phyloP scores from a whole-genome alignment of 805 yeast species.

The Brettanomyces anomalus region DNA sequence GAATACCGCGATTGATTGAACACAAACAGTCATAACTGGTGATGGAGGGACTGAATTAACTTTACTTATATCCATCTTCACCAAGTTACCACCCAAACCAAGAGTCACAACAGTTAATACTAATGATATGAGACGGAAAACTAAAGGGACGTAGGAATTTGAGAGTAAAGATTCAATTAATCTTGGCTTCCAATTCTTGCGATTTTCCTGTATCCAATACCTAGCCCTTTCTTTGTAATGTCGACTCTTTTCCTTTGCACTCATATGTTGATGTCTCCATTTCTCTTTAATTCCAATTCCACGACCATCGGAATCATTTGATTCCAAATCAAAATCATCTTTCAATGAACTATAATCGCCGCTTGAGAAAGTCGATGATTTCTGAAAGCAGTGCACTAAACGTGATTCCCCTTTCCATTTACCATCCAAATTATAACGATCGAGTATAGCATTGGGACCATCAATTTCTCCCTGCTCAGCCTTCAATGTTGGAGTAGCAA shows the following conservation, averaged over 20 bases:
- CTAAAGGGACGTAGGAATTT: constrained; percentile 75
- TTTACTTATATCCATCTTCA: constrained; percentile 26
- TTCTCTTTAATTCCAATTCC: background rate
- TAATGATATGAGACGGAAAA: constrained; percentile 54
- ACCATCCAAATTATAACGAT: constrained; percentile 28
- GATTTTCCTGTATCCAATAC: constrained; percentile 56
- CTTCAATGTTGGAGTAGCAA: constrained; percentile 6
- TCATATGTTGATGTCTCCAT: background rate
- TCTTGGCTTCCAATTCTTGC: constrained; percentile 56
- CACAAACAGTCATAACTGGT: constrained; percentile 86
- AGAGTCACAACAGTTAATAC: constrained; percentile 58
- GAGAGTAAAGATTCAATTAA: constrained; percentile 51
- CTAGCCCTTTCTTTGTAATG: constrained; percentile 49
- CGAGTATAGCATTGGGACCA: constrained; percentile 6
- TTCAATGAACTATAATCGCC: constrained; percentile 10
- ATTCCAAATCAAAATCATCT: constrained; percentile 6
- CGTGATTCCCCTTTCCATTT: constrained; percentile 70
- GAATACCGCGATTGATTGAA: constrained; percentile 67
- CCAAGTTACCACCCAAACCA: constrained; percentile 60
- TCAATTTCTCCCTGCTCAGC: constrained; percentile 11
- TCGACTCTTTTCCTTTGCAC: constrained; percentile 5
- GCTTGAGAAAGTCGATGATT: constrained; percentile 6
- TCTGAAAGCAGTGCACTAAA: constrained; percentile 41
- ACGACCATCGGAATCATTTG: background rate
- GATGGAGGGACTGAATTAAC: constrained; percentile 64